These are phyloP conservation scores for Camellia oleifera DNA, from an alignment of 179 eudicot species.

Conservation along the genomic window DNA sequence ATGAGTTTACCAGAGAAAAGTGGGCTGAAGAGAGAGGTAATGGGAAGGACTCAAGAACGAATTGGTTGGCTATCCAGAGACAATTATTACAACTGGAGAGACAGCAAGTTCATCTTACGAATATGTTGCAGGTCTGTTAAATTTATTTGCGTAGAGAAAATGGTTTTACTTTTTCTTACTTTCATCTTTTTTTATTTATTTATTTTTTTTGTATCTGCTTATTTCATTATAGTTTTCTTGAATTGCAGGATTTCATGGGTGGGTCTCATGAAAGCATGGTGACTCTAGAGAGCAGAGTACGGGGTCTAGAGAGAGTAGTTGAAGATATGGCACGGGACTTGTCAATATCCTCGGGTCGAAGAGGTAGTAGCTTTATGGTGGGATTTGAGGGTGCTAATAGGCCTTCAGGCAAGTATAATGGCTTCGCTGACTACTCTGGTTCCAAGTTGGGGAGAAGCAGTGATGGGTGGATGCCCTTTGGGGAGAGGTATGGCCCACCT, in stretches of 20 bases:
- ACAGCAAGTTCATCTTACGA: slow-evolving; percentile 93
- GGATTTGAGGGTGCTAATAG: slow-evolving; percentile 73
- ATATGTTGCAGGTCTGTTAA: slow-evolving; percentile 86
- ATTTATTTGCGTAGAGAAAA: slow-evolving; percentile 3
- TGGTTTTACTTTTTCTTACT: background rate
- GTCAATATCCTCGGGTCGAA: slow-evolving; percentile 66
- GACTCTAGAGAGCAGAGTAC: slow-evolving; percentile 88
- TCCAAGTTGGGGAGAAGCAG: slow-evolving; percentile 42
- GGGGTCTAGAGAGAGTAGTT: slow-evolving; percentile 93
- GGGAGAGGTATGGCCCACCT: slow-evolving; percentile 55
- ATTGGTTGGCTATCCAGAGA: slow-evolving; percentile 89
- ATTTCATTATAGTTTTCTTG: slow-evolving; percentile 22
- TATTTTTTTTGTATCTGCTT: background rate
- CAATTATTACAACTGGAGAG: slow-evolving; percentile 86
- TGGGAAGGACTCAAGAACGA: slow-evolving; percentile 58
- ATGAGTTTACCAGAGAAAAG: slow-evolving; percentile 33
- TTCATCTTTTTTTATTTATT: no score
- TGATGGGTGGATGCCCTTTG: slow-evolving; percentile 47
- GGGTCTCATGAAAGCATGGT: slow-evolving; percentile 96
- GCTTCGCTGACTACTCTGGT: slow-evolving; percentile 49
- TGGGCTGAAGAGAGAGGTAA: slow-evolving; percentile 42
- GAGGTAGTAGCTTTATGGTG: slow-evolving; percentile 52
- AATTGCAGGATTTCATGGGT: slow-evolving; percentile 90
- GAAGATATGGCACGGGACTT: slow-evolving; percentile 96
- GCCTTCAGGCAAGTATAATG: slow-evolving; percentile 56